Evolutionary conservation across 495 filamentous ascomycete genomes (phyloP).

Genomic region (Penicillium diatomitis): DNA sequence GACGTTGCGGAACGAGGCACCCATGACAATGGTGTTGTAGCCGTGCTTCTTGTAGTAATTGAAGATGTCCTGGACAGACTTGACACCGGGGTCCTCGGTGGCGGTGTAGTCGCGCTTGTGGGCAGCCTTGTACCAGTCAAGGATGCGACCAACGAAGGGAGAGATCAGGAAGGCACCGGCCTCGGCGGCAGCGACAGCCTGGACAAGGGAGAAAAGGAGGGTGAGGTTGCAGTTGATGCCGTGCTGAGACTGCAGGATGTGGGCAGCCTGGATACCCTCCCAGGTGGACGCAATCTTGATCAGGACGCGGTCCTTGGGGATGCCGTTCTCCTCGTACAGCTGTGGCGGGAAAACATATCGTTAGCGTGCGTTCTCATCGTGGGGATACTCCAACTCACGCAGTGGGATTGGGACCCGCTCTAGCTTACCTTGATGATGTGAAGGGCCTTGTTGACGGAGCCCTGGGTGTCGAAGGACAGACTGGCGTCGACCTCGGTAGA

Average conservation of each 20-base stretch:
- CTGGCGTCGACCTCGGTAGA: conserved; percentile 97
- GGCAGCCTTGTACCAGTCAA: conserved; percentile 98
- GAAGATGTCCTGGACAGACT: conserved; percentile 91
- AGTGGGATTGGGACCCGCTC: background rate
- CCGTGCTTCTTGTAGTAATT: conserved; percentile 99
- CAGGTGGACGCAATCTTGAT: conserved; percentile 53
- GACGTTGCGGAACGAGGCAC: conserved; percentile 89
- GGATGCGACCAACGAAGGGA: conserved; percentile 97
- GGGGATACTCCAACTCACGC: too few species aligned
- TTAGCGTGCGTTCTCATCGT: background rate
- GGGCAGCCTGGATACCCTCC: conserved; percentile 98
- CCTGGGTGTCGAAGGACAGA: conserved; percentile 92
- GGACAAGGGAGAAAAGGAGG: conserved; percentile 93
- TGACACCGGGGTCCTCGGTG: conserved; percentile 91
- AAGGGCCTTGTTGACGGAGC: conserved; percentile 88
- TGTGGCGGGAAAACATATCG: conserved; percentile 18
- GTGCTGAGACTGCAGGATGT: conserved; percentile 87
- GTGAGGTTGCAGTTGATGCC: conserved; percentile 97
- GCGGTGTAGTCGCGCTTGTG: conserved; percentile 86
- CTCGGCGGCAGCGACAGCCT: conserved; percentile 95
- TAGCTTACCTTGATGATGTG: conserved; percentile 83
- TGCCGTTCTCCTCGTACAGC: conserved; percentile 88
- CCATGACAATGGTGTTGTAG: conserved; percentile 99
- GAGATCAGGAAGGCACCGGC: conserved; percentile 98
- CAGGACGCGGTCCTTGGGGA: conserved; percentile 81